Conservation (phyloP, 2,329 filamentous ascomycete genomes). For the Paraphaeosphaeria sporulosa region DNA sequence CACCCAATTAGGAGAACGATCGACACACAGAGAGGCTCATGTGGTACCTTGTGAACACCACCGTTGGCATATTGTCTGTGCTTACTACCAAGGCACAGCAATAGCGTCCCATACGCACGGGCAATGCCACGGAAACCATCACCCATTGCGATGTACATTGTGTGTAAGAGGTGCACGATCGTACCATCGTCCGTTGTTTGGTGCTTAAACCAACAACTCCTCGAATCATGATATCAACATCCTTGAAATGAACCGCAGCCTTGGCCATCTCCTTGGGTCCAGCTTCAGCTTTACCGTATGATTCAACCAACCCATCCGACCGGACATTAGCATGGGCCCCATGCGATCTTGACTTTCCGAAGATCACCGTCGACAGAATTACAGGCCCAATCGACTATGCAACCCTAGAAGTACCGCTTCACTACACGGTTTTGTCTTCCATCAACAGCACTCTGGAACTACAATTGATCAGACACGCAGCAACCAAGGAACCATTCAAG, state of each 20-base stretch:
- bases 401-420: background rate
- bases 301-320: background rate
- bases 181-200: background rate
- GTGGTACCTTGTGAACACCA: background rate
- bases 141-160: background rate
- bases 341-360: slow-evolving; percentile 1
- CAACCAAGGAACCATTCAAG: background rate
- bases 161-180: background rate
- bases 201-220: background rate
- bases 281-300: slow-evolving; percentile 1
- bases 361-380: background rate
- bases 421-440: background rate
- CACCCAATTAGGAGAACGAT: background rate
- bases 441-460: background rate
- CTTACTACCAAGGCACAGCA: background rate
- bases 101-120: background rate
- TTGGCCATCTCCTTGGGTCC: background rate
- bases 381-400: slow-evolving; percentile 1
- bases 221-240: background rate
- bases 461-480: background rate
- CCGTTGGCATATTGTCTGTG: background rate
- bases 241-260: background rate
- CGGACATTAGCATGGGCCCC: slow-evolving; percentile 1
- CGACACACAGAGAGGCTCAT: background rate
- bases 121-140: background rate